Conservation (phyloP, 1,139 yeast genomes). For the Pichia sp. region DNA sequence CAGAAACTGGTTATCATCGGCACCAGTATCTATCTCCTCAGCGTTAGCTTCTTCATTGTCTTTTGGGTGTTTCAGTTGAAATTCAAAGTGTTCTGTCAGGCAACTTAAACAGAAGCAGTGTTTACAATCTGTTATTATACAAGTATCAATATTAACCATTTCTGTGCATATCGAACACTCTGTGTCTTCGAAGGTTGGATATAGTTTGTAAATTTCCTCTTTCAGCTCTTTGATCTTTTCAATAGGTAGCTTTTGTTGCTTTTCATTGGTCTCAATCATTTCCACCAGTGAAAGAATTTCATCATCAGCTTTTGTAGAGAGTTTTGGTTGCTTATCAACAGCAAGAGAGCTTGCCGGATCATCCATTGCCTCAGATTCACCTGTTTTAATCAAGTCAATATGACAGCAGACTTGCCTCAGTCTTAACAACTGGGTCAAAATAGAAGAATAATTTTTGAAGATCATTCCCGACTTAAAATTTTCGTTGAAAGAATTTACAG, state of each 20-base stretch:
- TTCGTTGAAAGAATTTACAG: constrained; percentile 61
- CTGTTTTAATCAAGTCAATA: constrained; percentile 52
- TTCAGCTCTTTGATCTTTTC: constrained; percentile 29
- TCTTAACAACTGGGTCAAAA: constrained; percentile 77
- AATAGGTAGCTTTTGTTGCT: constrained; percentile 21
- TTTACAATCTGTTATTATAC: constrained; percentile 72
- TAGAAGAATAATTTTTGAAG: constrained; percentile 70
- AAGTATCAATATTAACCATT: constrained; percentile 52
- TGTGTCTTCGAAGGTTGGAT: constrained; percentile 39
- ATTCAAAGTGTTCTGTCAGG: constrained; percentile 61
- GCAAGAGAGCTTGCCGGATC: constrained; percentile 11
- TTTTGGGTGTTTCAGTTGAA: constrained; percentile 26
- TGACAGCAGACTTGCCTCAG: constrained; percentile 90
- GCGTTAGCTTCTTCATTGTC: neutral
- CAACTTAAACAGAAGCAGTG: constrained; percentile 78
- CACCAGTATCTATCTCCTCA: neutral
- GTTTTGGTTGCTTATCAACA: constrained; percentile 11
- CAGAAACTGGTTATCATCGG: neutral
- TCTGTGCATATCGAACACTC: constrained; percentile 88
- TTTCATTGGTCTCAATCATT: constrained; percentile 26
- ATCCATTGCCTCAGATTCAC: constrained; percentile 33
- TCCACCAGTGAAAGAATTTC: constrained; percentile 30
- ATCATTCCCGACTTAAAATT: constrained; percentile 63
- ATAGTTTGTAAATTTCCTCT: constrained; percentile 33
- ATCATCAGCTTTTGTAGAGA: constrained; percentile 21